Percentiles rank a stretch among this genome's conserved stretches.
These are phyloP conservation scores for Ephemerocybe angulata DNA, from an alignment of 768 basidiomycete species.

Conservation along the genomic window DNA sequence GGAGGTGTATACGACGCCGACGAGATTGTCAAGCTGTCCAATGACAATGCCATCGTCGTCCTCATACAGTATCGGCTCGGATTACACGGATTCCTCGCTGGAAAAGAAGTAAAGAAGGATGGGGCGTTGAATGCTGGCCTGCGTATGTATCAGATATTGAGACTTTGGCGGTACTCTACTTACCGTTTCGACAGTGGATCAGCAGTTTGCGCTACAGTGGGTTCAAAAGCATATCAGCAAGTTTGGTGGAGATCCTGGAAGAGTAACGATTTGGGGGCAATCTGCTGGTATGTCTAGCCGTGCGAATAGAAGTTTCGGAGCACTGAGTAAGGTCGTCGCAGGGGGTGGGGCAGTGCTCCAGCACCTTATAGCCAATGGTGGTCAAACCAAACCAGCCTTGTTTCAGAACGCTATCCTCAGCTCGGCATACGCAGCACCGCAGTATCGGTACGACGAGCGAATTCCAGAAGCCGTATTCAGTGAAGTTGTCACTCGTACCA, in stretches of 20 bases:
- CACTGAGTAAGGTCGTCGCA: not conserved
- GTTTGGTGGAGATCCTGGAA: constrained; percentile 38
- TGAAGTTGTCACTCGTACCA: not conserved
- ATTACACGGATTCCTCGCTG: constrained; percentile 44
- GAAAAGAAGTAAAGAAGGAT: constrained; percentile 35
- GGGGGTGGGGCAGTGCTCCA: constrained; percentile 50
- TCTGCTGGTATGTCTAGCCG: constrained; percentile 22
- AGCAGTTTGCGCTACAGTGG: constrained; percentile 42
- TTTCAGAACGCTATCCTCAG: constrained; percentile 43
- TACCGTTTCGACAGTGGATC: constrained; percentile 32
- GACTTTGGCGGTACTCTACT: not conserved
- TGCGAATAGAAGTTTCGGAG: not conserved
- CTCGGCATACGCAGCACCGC: constrained; percentile 41
- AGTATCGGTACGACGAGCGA: constrained; percentile 39
- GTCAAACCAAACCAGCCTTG: constrained; percentile 40
- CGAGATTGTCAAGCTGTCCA: constrained; percentile 33
- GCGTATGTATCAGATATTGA: constrained; percentile 26
- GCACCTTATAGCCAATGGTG: constrained; percentile 43
- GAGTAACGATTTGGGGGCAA: constrained; percentile 43
- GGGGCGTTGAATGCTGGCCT: constrained; percentile 49
- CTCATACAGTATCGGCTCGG: constrained; percentile 44
- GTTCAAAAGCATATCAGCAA: constrained; percentile 36
- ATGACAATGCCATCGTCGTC: constrained; percentile 34
- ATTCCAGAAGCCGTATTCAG: constrained; percentile 32
- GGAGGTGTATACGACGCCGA: constrained; percentile 23